Conservation (phyloP, 2,329 filamentous ascomycete genomes). For the Colletotrichum coccodes region DNA sequence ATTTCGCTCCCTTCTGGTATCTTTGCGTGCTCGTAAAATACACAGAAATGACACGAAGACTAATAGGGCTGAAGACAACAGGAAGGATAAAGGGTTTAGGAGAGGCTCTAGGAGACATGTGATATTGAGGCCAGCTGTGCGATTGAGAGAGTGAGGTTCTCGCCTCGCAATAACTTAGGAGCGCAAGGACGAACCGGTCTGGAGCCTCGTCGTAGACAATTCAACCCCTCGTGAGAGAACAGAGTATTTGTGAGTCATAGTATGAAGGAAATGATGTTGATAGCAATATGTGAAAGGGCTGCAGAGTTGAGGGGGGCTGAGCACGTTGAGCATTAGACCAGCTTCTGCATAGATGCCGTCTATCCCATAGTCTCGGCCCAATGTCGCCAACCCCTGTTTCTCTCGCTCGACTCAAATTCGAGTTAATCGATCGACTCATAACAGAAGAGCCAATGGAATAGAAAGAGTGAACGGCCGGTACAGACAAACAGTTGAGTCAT, state of each 20-base stretch:
- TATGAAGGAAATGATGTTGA: neutral
- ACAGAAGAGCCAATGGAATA: neutral
- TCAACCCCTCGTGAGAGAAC: neutral
- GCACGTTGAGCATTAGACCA: neutral
- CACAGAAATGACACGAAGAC: too few relatives aligned
- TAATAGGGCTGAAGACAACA: neutral
- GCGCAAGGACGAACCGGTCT: neutral
- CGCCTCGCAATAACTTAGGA: neutral
- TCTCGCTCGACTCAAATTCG: neutral
- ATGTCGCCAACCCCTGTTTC: neutral
- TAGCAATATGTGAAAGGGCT: too few relatives aligned
- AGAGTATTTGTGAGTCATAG: neutral
- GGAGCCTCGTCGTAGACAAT: neutral
- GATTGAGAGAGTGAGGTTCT: neutral
- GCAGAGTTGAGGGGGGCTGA: neutral
- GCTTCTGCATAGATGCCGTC: neutral
- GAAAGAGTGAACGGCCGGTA: neutral
- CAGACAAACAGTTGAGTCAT: neutral
- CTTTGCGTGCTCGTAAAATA: neutral
- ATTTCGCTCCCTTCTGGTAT: neutral
- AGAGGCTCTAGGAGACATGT: neutral
- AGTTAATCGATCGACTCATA: neutral
- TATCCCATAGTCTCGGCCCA: neutral
- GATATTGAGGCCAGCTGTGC: neutral
- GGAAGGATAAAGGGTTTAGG: neutral